A percentile compares a stretch with the other conserved stretches of the same genome.
These are phyloP conservation scores for Spathaspora arborariae DNA, from an alignment of 805 yeast genomes.

Conservation along the genomic window DNA sequence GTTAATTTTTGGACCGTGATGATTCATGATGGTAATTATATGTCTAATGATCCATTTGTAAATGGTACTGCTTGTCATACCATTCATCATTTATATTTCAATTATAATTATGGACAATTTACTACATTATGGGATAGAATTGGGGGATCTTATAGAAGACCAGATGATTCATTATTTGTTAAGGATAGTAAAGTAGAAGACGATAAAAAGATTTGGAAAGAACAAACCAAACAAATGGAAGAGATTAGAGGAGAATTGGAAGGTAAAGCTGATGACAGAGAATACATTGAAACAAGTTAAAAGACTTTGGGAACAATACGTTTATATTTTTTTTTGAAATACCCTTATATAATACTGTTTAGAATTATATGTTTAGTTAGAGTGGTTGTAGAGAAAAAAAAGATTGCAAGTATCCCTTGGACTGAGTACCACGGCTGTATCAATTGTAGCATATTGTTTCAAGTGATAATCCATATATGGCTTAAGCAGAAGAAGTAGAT, in stretches of 20 bases:
- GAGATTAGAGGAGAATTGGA: constrained; percentile 74
- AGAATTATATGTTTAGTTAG: background rate
- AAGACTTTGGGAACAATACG: background rate
- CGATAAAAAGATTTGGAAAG: constrained; percentile 59
- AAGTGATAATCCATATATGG: no score
- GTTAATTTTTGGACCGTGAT: constrained; percentile 98
- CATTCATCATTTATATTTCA: constrained; percentile 92
- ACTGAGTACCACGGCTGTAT: no score
- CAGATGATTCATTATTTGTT: constrained; percentile 76
- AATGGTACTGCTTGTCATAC: constrained; percentile 99
- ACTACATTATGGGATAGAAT: constrained; percentile 97
- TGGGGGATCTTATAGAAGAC: constrained; percentile 89
- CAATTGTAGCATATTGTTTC: no score
- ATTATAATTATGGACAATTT: constrained; percentile 97
- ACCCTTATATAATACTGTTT: background rate
- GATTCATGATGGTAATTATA: constrained; percentile 97
- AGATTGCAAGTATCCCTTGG: no score
- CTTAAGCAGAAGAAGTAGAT: no score
- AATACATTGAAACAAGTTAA: constrained; percentile 48
- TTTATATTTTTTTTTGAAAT: background rate
- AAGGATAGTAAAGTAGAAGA: constrained; percentile 51
- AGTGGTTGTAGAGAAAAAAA: no score
- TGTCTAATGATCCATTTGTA: constrained; percentile 88
- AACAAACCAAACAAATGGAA: constrained; percentile 74
- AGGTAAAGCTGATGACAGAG: constrained; percentile 73